phyloP scores from a whole-genome alignment of 1,139 yeast genomes.

The Tardiomyces depauwii region DNA sequence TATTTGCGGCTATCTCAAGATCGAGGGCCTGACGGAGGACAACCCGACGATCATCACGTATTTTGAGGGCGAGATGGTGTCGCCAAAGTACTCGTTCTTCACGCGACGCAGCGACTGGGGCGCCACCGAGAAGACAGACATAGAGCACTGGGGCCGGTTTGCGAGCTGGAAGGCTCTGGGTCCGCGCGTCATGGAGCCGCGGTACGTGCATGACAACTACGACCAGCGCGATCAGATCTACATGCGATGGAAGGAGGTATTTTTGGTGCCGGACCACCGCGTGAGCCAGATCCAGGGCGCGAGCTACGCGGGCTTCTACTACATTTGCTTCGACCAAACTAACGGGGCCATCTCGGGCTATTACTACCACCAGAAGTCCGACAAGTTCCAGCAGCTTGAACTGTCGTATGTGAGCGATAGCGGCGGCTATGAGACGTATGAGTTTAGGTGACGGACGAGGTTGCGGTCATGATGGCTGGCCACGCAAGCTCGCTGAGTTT shows the following conservation, averaged over 20 bases:
- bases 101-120: slow-evolving; percentile 47
- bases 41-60: slow-evolving; percentile 76
- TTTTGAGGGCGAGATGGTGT: slow-evolving; percentile 78
- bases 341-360: slow-evolving; percentile 69
- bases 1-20: slow-evolving; percentile 68
- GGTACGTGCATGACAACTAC: slow-evolving; percentile 22
- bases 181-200: slow-evolving; percentile 18
- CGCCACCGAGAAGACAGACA: slow-evolving; percentile 54
- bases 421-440: slow-evolving; percentile 24
- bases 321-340: slow-evolving; percentile 68
- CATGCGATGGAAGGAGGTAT: slow-evolving; percentile 94
- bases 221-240: slow-evolving; percentile 43
- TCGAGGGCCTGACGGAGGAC: slow-evolving; percentile 65
- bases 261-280: slow-evolving; percentile 69
- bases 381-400: slow-evolving; percentile 61
- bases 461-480: neutral
- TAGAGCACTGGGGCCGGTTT: slow-evolving; percentile 80
- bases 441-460: slow-evolving; percentile 22
- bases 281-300: slow-evolving; percentile 55
- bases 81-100: slow-evolving; percentile 40
- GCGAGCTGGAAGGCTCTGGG: slow-evolving; percentile 41
- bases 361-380: slow-evolving; percentile 70
- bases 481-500: no score
- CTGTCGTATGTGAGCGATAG: slow-evolving; percentile 29
- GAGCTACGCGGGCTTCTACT: slow-evolving; percentile 87